Conservation (phyloP, 2,329 filamentous ascomycete genomes). For the Diaporthe ampelina region DNA sequence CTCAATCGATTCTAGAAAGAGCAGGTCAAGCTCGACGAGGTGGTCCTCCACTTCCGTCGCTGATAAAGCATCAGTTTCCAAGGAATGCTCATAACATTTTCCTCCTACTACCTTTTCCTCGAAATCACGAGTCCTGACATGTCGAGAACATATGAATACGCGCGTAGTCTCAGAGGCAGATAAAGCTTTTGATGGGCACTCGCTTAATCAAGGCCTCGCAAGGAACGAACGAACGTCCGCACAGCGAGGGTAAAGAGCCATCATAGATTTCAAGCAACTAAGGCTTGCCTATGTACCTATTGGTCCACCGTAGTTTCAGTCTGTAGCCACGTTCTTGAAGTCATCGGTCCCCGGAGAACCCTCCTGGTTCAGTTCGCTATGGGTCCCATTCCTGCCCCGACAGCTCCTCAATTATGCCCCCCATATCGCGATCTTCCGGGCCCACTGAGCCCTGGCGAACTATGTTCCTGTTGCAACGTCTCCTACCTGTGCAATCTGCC, state of each 20-base stretch:
- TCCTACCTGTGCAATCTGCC: neutral
- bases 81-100: too few relatives aligned
- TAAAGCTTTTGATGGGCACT: neutral
- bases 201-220: fast-evolving
- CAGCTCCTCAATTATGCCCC: neutral
- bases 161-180: neutral
- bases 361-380: neutral
- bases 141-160: neutral
- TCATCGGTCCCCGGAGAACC: neutral
- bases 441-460: too few relatives aligned
- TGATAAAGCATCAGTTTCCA: neutral
- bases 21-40: neutral
- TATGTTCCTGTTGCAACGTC: neutral
- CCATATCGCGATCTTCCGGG: neutral
- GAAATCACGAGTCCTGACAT: too few relatives aligned
- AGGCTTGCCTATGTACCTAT: neutral
- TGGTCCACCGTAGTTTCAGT: neutral
- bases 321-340: neutral
- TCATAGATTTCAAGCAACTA: neutral
- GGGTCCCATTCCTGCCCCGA: neutral
- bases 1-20: neutral
- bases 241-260: neutral
- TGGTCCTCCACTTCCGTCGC: neutral
- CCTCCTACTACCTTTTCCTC: neutral
- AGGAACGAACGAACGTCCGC: neutral